Base-by-base conservation (phyloP, 2,329 filamentous ascomycete genomes). In the Lasiodiplodia citricola region DNA sequence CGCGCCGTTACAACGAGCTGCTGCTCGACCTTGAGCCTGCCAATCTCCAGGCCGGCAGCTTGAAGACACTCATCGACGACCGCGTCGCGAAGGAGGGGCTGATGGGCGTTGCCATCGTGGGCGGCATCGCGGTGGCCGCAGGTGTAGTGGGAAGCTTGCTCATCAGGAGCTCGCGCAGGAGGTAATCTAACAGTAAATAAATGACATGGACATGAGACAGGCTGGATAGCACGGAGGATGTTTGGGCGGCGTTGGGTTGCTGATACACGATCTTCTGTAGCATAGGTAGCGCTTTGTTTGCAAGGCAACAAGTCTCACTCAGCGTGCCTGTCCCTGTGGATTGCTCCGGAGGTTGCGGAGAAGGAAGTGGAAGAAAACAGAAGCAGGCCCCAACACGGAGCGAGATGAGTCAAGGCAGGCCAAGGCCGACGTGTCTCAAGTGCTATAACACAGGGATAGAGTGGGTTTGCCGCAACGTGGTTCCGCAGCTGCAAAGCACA, bases 11-110 rank as follows among this genome's bases (percentile, higher is more conserved):
- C 83, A 99, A 99, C 80, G 95, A 98, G 77, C 86, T 95, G 62
- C 85, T 99, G 70, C 83, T 98, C 66, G 93, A 97, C 71, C 91
- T 95, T 79, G 96, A 99, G 83, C 93, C 94, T 10, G 89, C 88
- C 57, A 99, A 98, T 80, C 82, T 97, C 76, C 96, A 99, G 82
- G 94, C 95, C 31, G 87, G 90, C 68, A 97, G 96, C 81, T 83
- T 99, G 80, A 90, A 92, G 75, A 87, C 90, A 56, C 83, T 98
- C 79, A 97, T 99, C 75, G 95, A 99, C 80, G 95, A 98, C 78
- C 96, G 94, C 84, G 96, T 99, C 70, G 92, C 94, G 68, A 96
- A 91, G 84, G 96, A 99, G 82, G 96, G 96, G 0, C 81, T 99
- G 71, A 87, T 98, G 83, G 96, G 96, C 55, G 94, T 97, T 68